Base-by-base conservation (phyloP, 768 basidiomycete species). In the Cubamyces lactineus region DNA sequence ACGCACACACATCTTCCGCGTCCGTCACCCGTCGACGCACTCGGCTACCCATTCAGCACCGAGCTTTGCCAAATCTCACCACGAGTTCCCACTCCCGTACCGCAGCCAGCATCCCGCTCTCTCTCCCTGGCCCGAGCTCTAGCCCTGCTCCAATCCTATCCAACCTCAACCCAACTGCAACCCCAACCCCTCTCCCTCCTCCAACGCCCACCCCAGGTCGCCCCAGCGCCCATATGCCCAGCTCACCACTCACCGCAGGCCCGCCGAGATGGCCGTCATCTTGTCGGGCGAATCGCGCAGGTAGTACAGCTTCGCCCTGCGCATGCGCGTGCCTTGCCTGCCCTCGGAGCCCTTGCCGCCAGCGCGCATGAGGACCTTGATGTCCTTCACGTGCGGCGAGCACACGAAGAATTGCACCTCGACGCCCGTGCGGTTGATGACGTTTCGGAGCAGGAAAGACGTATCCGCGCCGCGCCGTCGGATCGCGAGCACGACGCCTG, bases 361-460 rank as follows among this genome's bases (percentile, higher is more conserved):
- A 58, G 89, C 87, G 66, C 76, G 79, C 75, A 85, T 83, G 61
- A 95, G 77, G 62, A 98, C 78, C 75, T 87, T 87, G 75, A 98
- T 89, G 57, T 90, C 87, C 80, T 92, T 93, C 75, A 98, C 70
- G 71, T 92, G 84, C 28, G 96, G 96, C 53, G 90, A 92, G 70
- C 85, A 86, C 65, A 88, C 86, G 73, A 89, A 94, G 77, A 93
- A 91, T 70, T 89, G 89, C 89, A 93, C 89, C 80, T 98, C 96
- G 41, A 97, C 89, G 13, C 95, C 96, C 13, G 90, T 93, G 65
- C 94, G 83, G 69, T 93, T 90, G 54, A 98, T 83, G 66, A 97
- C 85, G 76, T 98, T 98, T 65, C 96, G 84, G 53, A 98, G 77
- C 55, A 87, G 80, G 71, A 98, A 91, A n/a, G 87, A 89, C 26